Evolutionary conservation across 73 alveolate species (phyloP).

Genomic region (Stentor coeruleus): DNA sequence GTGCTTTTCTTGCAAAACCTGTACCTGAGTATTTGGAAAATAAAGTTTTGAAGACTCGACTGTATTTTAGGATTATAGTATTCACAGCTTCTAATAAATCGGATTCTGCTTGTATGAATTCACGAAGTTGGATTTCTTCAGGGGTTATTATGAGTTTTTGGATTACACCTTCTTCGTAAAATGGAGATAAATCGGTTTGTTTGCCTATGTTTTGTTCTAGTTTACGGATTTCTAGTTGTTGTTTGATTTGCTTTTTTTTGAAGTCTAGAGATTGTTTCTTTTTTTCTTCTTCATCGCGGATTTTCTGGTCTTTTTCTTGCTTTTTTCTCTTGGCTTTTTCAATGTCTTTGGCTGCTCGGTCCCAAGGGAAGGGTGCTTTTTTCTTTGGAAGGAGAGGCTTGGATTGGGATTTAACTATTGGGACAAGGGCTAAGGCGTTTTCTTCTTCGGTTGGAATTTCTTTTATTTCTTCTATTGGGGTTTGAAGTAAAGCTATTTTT

Average conservation of each 20-base stretch:
- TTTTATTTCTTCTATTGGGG: background rate
- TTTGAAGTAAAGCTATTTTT: background rate
- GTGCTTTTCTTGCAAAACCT: slow-evolving; percentile 42
- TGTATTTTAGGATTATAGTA: slow-evolving; percentile 41
- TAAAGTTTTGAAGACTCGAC: slow-evolving; percentile 39
- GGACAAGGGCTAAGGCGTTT: background rate
- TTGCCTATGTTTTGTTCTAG: slow-evolving; percentile 28
- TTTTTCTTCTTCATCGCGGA: slow-evolving; percentile 22
- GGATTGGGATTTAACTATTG: background rate
- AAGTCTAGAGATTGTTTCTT: background rate
- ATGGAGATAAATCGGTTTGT: background rate
- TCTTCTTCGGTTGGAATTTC: too few relatives aligned
- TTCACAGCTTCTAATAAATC: slow-evolving; percentile 47
- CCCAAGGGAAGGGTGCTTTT: slow-evolving; percentile 10
- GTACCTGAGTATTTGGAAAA: slow-evolving; percentile 50
- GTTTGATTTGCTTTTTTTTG: background rate
- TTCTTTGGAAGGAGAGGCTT: background rate
- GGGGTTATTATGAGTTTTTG: slow-evolving; percentile 17
- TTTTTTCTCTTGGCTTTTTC: slow-evolving; percentile 41
- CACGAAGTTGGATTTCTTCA: slow-evolving; percentile 28
- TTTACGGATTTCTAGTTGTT: slow-evolving; percentile 28
- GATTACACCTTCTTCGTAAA: slow-evolving; percentile 32
- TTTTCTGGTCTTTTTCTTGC: slow-evolving; percentile 28
- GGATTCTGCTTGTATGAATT: slow-evolving; percentile 39
- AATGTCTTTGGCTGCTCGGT: slow-evolving; percentile 26